A percentile compares a stretch with the other conserved stretches of the same genome.
Conservation (phyloP, 352 stramenopile species). For the Aphanomyces invadans region DNA sequence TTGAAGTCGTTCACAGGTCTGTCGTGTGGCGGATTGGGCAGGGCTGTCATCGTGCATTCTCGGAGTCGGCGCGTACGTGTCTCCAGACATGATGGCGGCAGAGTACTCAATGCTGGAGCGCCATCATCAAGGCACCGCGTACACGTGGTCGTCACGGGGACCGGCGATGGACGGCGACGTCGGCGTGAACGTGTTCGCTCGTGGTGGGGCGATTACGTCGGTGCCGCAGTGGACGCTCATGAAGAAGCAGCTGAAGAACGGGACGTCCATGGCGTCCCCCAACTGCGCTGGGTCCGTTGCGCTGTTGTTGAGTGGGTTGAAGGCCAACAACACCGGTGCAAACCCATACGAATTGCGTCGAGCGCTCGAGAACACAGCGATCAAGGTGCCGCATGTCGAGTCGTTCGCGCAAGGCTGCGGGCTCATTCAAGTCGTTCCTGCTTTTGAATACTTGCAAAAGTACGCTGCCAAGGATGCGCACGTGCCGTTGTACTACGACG, state of each 20-base stretch:
- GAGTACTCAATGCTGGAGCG: constrained; percentile 78
- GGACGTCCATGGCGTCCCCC: constrained; percentile 94
- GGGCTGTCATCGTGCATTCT: constrained; percentile 80
- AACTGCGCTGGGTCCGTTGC: constrained; percentile 92
- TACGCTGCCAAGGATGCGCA: constrained; percentile 45
- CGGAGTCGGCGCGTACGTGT: constrained; percentile 92
- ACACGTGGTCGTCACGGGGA: constrained; percentile 90
- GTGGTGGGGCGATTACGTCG: constrained; percentile 89
- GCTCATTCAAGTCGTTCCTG: constrained; percentile 67
- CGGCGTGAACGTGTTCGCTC: constrained; percentile 88
- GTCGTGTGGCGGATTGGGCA: too few species aligned
- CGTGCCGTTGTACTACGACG: constrained; percentile 38
- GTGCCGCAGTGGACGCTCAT: constrained; percentile 94
- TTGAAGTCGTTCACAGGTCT: too few species aligned
- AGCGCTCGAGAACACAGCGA: constrained; percentile 79
- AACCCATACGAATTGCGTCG: constrained; percentile 79
- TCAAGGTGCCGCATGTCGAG: constrained; percentile 51
- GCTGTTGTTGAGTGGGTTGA: constrained; percentile 87
- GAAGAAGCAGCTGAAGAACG: constrained; percentile 95
- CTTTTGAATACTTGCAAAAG: constrained; percentile 51
- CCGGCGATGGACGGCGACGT: constrained; percentile 87
- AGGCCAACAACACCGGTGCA: constrained; percentile 69
- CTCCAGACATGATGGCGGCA: constrained; percentile 88
- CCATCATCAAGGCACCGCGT: constrained; percentile 29
- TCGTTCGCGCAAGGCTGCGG: constrained; percentile 69